phyloP scores from a whole-genome alignment of 139 green algal genomes.

The Pedinophyceae sp. region DNA sequence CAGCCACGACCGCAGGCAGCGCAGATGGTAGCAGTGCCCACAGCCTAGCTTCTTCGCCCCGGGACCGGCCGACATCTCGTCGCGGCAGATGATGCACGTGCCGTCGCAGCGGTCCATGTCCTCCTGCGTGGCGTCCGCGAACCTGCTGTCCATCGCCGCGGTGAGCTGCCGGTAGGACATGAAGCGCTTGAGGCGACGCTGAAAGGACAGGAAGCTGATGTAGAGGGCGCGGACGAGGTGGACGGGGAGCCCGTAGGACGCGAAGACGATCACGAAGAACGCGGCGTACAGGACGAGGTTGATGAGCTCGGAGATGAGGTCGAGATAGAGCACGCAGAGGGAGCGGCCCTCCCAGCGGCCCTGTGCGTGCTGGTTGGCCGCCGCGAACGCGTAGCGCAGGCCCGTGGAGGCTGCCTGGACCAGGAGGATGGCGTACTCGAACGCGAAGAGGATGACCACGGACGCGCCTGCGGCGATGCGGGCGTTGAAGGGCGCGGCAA shows the following conservation, averaged over 20 bases:
- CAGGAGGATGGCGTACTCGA: slow-evolving; percentile 90
- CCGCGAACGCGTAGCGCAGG: slow-evolving; percentile 73
- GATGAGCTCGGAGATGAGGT: slow-evolving; percentile 88
- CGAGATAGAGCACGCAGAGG: slow-evolving; percentile 85
- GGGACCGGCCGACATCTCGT: slow-evolving; percentile 57
- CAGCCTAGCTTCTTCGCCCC: slow-evolving; percentile 77
- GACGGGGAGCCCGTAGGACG: slow-evolving; percentile 85
- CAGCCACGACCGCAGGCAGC: too few species aligned
- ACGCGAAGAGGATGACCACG: slow-evolving; percentile 93
- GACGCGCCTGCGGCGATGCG: slow-evolving; percentile 41
- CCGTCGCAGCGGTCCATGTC: slow-evolving; percentile 72
- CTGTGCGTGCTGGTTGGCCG: slow-evolving; percentile 57
- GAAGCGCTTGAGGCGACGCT: slow-evolving; percentile 74
- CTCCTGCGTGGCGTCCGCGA: slow-evolving; percentile 68
- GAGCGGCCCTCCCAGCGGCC: slow-evolving; percentile 78
- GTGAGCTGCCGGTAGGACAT: slow-evolving; percentile 73
- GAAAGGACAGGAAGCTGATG: slow-evolving; percentile 89
- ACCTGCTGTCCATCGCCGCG: slow-evolving; percentile 78
- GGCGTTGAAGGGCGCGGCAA: slow-evolving; percentile 28
- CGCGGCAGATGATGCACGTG: slow-evolving; percentile 94
- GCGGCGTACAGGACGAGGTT: slow-evolving; percentile 89
- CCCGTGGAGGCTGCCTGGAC: slow-evolving; percentile 42
- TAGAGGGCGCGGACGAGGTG: slow-evolving; percentile 92
- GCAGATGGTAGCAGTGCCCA: slow-evolving; percentile 85
- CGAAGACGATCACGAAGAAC: slow-evolving; percentile 95